Evolutionary conservation across 2,329 filamentous ascomycete species (phyloP).

Genomic region (Botrytis cinerea): DNA sequence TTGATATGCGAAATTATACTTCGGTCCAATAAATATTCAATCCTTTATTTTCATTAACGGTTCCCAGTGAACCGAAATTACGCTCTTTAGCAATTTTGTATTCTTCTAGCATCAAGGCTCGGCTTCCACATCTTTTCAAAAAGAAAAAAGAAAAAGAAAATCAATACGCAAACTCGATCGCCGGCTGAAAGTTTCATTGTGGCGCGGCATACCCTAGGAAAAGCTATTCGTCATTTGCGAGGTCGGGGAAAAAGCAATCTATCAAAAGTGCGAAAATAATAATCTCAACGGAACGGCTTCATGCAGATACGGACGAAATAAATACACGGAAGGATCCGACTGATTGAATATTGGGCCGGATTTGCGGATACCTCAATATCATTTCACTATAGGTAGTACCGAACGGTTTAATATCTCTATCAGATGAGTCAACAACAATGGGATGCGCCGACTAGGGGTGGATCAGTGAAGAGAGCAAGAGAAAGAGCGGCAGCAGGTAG

Average conservation of each 20-base stretch:
- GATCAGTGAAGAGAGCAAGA: slow-evolving; percentile 56
- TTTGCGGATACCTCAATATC: slow-evolving; percentile 29
- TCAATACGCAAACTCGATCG: slow-evolving; percentile 21
- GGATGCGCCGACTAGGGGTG: slow-evolving; percentile 36
- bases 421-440: slow-evolving; percentile 40
- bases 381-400: slow-evolving; percentile 21
- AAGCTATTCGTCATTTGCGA: not conserved
- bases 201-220: slow-evolving; percentile 4
- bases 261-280: not conserved
- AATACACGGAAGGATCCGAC: slow-evolving; percentile 30
- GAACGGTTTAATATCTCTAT: slow-evolving; percentile 20
- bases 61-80: slow-evolving; percentile 39
- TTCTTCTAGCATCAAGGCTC: slow-evolving; percentile 32
- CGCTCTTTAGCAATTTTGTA: slow-evolving; percentile 35
- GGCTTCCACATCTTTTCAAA: slow-evolving; percentile 29
- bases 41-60: slow-evolving; percentile 32
- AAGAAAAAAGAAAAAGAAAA: not conserved
- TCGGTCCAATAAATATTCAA: slow-evolving; percentile 31
- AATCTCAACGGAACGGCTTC: slow-evolving; percentile 33
- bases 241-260: not conserved
- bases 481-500: slow-evolving; percentile 52
- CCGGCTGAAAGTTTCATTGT: slow-evolving; percentile 22
- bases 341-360: slow-evolving; percentile 31
- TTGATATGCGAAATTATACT: slow-evolving; percentile 33
- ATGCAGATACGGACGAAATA: slow-evolving; percentile 40